phyloP scores from a whole-genome alignment of 163 green algal genomes.

The Chlorella variabilis region DNA sequence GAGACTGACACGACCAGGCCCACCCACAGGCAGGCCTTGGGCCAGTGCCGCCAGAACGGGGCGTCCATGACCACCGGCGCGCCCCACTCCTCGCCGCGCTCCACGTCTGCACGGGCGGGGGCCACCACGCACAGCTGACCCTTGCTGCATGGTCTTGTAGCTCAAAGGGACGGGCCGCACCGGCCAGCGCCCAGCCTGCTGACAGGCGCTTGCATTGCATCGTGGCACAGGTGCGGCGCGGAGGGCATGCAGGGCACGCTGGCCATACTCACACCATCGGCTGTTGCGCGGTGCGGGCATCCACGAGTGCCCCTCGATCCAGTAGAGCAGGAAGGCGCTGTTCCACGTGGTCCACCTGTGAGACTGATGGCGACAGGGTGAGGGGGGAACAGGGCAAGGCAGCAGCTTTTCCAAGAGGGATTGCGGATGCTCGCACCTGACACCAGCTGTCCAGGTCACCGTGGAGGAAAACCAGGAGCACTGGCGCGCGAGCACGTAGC shows the following conservation, averaged over 20 bases:
- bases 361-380: neutral
- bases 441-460: neutral
- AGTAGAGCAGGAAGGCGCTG: conserved; percentile 30
- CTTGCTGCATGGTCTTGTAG: too few relatives aligned
- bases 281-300: neutral
- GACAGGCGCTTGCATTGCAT: too few relatives aligned
- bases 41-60: neutral
- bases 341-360: conserved; percentile 49
- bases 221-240: too few relatives aligned
- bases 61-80: conserved; percentile 4
- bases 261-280: conserved; percentile 4
- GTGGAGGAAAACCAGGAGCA: conserved; percentile 27
- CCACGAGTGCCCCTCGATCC: conserved; percentile 3
- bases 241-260: too few relatives aligned
- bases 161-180: too few relatives aligned
- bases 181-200: too few relatives aligned
- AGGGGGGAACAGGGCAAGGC: neutral
- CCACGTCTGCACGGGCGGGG: neutral
- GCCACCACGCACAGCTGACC: neutral
- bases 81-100: neutral
- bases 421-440: neutral
- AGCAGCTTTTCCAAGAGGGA: too few relatives aligned
- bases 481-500: neutral
- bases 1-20: too few relatives aligned
- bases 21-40: too few relatives aligned